A percentile compares a stretch with the other conserved stretches of the same genome.
These are phyloP conservation scores for Camellia granthamiana DNA, from an alignment of 148 eudicot species.

Conservation along the genomic window DNA sequence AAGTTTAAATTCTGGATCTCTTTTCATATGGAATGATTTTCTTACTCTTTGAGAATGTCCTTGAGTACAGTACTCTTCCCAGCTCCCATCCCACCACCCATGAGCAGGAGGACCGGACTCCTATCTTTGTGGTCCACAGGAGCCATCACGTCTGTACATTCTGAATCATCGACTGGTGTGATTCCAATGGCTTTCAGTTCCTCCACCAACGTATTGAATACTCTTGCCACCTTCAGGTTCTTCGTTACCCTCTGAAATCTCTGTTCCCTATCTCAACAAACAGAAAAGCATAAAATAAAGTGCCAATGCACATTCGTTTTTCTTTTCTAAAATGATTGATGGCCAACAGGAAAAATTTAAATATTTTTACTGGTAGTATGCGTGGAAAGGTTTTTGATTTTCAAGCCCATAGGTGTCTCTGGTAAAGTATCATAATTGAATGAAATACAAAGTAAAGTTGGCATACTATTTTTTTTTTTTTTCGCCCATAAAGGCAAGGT, in stretches of 20 bases:
- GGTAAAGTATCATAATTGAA: no score
- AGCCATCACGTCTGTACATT: conserved; percentile 96
- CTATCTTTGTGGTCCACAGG: conserved; percentile 89
- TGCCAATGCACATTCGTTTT: no score
- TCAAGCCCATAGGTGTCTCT: no score
- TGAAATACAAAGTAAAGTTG: no score
- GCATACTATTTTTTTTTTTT: no score
- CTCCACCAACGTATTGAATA: conserved; percentile 82
- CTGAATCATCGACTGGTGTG: conserved; percentile 54
- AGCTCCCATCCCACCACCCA: conserved; percentile 99
- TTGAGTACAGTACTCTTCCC: conserved; percentile 99
- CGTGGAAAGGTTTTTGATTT: no score
- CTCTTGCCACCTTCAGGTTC: conserved; percentile 91
- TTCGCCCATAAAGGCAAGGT: no score
- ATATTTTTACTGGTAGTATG: no score
- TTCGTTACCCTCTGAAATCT: conserved; percentile 88
- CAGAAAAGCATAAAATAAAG: no score
- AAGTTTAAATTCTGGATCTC: background rate
- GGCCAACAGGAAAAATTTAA: no score
- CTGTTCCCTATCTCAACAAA: conserved; percentile 58
- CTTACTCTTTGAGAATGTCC: conserved; percentile 96
- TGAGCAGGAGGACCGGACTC: conserved; percentile 93
- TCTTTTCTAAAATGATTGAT: no score
- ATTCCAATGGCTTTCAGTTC: conserved; percentile 95
- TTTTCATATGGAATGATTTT: background rate